Percentiles rank a stretch among this genome's conserved stretches.
Conservation (phyloP, 768 basidiomycete species). For the Ramaria sp. region DNA sequence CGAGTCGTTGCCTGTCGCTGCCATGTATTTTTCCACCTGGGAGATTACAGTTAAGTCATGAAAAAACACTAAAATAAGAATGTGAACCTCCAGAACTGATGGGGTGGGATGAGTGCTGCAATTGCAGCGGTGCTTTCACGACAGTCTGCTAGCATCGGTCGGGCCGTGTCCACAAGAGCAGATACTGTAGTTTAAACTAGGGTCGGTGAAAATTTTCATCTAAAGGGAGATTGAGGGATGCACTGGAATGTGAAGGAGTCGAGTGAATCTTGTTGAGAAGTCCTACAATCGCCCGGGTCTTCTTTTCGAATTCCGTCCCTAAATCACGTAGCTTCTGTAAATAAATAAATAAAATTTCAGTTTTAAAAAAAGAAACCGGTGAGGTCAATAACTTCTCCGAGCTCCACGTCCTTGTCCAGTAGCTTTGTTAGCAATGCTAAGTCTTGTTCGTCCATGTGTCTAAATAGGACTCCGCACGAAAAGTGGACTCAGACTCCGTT, state of each 20-base stretch:
- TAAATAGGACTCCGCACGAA: neutral
- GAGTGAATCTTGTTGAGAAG: constrained; percentile 72
- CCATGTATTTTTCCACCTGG: constrained; percentile 13
- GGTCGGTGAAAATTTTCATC: neutral
- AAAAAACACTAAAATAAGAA: neutral
- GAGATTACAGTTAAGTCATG: neutral
- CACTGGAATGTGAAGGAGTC: constrained; percentile 50
- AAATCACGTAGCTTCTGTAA: constrained; percentile 77
- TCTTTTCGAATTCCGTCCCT: constrained; percentile 65
- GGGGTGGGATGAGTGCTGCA: constrained; percentile 15
- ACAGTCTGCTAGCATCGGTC: constrained; percentile 45
- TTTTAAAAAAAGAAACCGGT: neutral
- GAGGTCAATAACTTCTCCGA: constrained; percentile 44
- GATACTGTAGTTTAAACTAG: constrained; percentile 35
- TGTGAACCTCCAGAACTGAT: constrained; percentile 8
- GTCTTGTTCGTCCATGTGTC: constrained; percentile 42
- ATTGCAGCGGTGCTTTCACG: constrained; percentile 37
- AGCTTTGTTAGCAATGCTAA: constrained; percentile 46
- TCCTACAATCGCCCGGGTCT: constrained; percentile 61
- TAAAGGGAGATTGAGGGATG: constrained; percentile 16
- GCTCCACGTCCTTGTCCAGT: constrained; percentile 51
- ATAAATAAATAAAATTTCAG: constrained; percentile 9
- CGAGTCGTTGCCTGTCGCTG: constrained; percentile 2
- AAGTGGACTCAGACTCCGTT: neutral
- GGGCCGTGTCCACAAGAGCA: constrained; percentile 43